Evolutionary conservation across 768 basidiomycete species (phyloP).

Genomic region (Calocybe gangraenosa): DNA sequence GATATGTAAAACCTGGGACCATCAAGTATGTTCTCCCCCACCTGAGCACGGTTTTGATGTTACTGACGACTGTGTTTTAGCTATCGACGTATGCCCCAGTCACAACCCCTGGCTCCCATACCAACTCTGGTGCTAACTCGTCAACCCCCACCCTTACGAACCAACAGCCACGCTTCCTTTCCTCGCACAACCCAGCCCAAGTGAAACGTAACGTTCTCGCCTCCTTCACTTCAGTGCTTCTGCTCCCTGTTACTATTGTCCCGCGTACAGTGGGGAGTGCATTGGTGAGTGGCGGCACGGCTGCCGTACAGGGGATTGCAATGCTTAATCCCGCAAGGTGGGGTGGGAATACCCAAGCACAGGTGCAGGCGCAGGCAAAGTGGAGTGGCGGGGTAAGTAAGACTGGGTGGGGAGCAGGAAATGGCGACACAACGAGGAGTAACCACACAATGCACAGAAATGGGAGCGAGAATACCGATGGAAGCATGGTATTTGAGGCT

Average conservation of each 20-base stretch:
- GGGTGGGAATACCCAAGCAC: conserved; percentile 40
- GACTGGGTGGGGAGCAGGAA: conserved; percentile 19
- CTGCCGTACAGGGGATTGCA: conserved; percentile 77
- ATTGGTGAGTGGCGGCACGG: conserved; percentile 65
- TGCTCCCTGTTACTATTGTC: conserved; percentile 95
- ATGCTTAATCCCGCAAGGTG: conserved; percentile 91
- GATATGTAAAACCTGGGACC: conserved; percentile 80
- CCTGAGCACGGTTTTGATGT: too few species aligned
- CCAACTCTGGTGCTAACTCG: conserved; percentile 1
- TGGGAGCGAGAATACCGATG: conserved; percentile 33
- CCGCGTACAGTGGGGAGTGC: conserved; percentile 74
- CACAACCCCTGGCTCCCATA: not conserved
- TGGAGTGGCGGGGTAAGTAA: conserved; percentile 15
- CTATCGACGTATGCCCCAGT: conserved; percentile 12
- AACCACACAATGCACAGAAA: conserved; percentile 5
- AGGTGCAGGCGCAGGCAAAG: not conserved
- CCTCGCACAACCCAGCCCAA: conserved; percentile 83
- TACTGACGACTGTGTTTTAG: conserved; percentile 1
- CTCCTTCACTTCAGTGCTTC: conserved; percentile 83
- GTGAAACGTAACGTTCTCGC: conserved; percentile 92
- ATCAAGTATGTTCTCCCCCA: conserved; percentile 55
- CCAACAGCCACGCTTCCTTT: conserved; percentile 60
- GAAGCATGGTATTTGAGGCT: conserved; percentile 45
- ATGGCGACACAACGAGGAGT: conserved; percentile 12
- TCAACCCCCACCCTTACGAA: conserved; percentile 5